Base-by-base conservation (phyloP, 2,329 filamentous ascomycete genomes). In the Clarireedia hainanense region DNA sequence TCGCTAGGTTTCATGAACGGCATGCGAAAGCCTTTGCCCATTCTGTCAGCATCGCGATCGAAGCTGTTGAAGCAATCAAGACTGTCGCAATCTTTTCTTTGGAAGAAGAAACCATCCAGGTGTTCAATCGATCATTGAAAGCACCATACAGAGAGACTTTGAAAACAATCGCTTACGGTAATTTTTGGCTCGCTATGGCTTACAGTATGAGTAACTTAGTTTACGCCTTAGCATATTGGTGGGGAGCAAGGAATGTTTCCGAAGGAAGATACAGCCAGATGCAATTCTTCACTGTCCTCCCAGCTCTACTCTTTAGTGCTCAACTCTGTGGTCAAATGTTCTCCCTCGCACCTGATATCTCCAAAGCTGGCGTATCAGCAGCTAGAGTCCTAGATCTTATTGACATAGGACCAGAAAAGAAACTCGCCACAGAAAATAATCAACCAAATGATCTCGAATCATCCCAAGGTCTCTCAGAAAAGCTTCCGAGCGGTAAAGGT, bases 221-320 rank as follows among this genome's bases (percentile, higher is more conserved):
- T 24, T 88, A 90, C 65, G 85, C 86, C 0, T 78, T 91, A 53
- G 84, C 86, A 1, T 90, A 89, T 70, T 91, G 86, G 85, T 91
- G 87, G 86, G 87, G 87, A 5, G 79, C 85, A 0, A 85, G 81
- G 63, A 80, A 84, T 57, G 88, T 91, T 58, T 78, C 84, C 55
- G 75, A 77, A 45, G 85, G 86, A 72, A 5, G 73, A 80, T 57
- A 85, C 85, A 62, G 76, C 70, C 80, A 81, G 47, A 80, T 82
- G 27, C 79, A 86, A 10, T 91, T 90, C 73, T 82, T 91, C 67
- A 86, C 88, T 62, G 84, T 91, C 9, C 75, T 89, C 2, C 77
- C 87, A 14, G 77, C 85, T 5, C 79, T 91, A 63, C 77, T 91
- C 1, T 80, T 90, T 40, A 85, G 83, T 59, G 86, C 88, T 0